Evolutionary conservation across 352 stramenopile species (phyloP).

Genomic region (Phytophthora sansomeana): DNA sequence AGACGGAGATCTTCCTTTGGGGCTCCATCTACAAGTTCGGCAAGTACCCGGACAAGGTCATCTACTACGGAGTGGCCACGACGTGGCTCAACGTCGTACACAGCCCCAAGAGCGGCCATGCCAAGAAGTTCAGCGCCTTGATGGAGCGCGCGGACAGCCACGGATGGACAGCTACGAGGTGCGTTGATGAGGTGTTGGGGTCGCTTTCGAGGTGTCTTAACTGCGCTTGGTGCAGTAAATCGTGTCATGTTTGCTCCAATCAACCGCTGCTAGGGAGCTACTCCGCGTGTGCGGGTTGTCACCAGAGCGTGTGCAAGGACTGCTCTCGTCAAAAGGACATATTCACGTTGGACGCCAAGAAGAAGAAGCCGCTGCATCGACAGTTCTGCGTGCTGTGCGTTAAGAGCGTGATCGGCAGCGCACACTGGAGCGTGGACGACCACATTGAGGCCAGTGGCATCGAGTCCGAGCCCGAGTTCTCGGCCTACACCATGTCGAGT

Average conservation of each 20-base stretch:
- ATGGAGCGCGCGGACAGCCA: constrained; percentile 32
- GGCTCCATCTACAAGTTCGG: constrained; percentile 43
- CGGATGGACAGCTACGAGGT: constrained; percentile 34
- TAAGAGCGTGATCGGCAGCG: constrained; percentile 32
- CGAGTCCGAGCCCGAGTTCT: constrained; percentile 21
- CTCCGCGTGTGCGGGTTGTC: constrained; percentile 39
- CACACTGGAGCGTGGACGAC: constrained; percentile 30
- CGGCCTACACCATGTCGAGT: constrained; percentile 8
- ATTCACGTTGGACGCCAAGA: constrained; percentile 39
- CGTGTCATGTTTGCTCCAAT: constrained; percentile 46
- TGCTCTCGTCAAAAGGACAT: constrained; percentile 36
- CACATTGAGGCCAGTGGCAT: constrained; percentile 26
- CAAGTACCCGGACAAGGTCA: constrained; percentile 37
- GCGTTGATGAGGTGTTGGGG: constrained; percentile 13
- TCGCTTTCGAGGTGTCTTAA: constrained; percentile 8
- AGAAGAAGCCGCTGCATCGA: constrained; percentile 26
- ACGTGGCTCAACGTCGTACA: constrained; percentile 44
- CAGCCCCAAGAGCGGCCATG: constrained; percentile 37
- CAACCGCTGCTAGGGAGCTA: constrained; percentile 29
- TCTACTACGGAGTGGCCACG: constrained; percentile 43
- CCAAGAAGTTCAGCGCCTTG: constrained; percentile 42
- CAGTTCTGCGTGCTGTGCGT: constrained; percentile 48
- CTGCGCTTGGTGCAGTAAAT: constrained; percentile 25
- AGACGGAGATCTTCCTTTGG: constrained; percentile 46
- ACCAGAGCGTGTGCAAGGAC: constrained; percentile 49